phyloP scores from a whole-genome alignment of 495 filamentous ascomycete species.

The Penicillium samsonianum region DNA sequence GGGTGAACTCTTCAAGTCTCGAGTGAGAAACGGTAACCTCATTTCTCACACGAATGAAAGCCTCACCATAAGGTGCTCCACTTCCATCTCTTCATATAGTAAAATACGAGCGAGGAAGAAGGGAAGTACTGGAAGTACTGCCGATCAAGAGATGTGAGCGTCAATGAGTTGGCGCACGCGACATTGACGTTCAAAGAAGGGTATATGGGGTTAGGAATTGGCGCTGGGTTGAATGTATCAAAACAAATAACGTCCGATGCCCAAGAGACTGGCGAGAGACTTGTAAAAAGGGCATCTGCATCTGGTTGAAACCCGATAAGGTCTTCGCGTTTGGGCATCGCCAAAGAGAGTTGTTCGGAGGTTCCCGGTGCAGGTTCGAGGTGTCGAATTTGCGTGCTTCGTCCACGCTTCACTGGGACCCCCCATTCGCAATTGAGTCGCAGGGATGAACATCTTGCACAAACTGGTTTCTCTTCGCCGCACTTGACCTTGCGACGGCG shows the following conservation, averaged over 20 bases:
- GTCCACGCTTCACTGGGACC: constrained; percentile 34
- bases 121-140: constrained; percentile 48
- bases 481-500: constrained; percentile 59
- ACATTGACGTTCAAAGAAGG: constrained; percentile 30
- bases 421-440: constrained; percentile 44
- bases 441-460: constrained; percentile 44
- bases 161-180: constrained; percentile 40
- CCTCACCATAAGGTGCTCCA: constrained; percentile 43
- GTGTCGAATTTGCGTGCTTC: constrained; percentile 32
- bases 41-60: not conserved
- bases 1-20: not conserved
- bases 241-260: constrained; percentile 13
- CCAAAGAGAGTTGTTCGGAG: constrained; percentile 16
- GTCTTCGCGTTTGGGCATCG: constrained; percentile 16
- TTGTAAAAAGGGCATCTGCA: constrained; percentile 13
- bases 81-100: constrained; percentile 47
- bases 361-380: constrained; percentile 31
- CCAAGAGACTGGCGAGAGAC: constrained; percentile 26
- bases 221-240: constrained; percentile 13
- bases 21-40: not conserved
- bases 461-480: constrained; percentile 53
- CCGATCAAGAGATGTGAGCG: constrained; percentile 38
- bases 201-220: constrained; percentile 26
- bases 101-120: constrained; percentile 43
- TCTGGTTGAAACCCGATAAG: constrained; percentile 18